These are phyloP conservation scores for Wallacemonas sp. DNA, from an alignment of 208 protist species.

Conservation along the genomic window DNA sequence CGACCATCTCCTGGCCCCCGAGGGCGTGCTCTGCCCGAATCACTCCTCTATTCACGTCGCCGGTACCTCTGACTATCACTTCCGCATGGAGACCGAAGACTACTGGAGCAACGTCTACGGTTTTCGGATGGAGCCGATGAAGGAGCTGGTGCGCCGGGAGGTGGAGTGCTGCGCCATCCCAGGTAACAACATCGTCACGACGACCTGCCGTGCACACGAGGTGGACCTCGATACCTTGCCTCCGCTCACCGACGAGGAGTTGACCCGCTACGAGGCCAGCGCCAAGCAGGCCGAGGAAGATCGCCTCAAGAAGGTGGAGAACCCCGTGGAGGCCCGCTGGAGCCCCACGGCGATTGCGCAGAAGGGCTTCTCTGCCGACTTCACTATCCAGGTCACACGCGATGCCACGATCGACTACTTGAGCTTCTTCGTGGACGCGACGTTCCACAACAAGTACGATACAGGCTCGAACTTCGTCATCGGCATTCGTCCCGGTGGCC, in stretches of 20 bases:
- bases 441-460: conserved; percentile 68
- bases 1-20: conserved; percentile 65
- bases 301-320: conserved; percentile 28
- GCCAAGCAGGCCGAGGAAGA: conserved; percentile 22
- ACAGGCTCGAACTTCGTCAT: conserved; percentile 85
- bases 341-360: conserved; percentile 36
- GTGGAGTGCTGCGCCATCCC: conserved; percentile 83
- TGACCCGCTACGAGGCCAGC: conserved; percentile 28
- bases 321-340: conserved; percentile 48
- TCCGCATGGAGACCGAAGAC: conserved; percentile 82
- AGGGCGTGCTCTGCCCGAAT: conserved; percentile 81
- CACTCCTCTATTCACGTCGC: conserved; percentile 79
- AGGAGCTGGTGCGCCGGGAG: conserved; percentile 74
- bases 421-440: conserved; percentile 83
- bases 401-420: conserved; percentile 82
- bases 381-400: conserved; percentile 45
- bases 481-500: conserved; percentile 71
- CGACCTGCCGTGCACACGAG: conserved; percentile 50
- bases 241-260: conserved; percentile 32
- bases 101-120: conserved; percentile 94
- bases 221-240: conserved; percentile 56
- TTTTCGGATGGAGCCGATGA: conserved; percentile 92
- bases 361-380: conserved; percentile 52
- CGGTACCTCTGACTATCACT: conserved; percentile 83
- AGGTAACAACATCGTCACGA: conserved; percentile 67